These are phyloP conservation scores for Mayamaea pseudoterrestris DNA, from an alignment of 108 stramenopile species.

Conservation along the genomic window DNA sequence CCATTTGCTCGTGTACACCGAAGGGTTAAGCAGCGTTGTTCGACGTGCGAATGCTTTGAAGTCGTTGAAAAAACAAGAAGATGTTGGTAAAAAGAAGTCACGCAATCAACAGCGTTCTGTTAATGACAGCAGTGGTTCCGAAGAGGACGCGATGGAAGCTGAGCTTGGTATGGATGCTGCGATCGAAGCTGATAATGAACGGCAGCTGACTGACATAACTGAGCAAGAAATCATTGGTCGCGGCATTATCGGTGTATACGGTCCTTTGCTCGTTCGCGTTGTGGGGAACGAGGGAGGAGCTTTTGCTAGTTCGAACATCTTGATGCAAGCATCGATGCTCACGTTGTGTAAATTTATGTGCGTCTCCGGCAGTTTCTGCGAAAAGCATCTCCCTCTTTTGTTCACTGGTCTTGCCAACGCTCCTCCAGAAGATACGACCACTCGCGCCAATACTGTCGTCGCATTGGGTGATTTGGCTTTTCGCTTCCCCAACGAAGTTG, in stretches of 20 bases:
- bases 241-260: constrained; percentile 75
- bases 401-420: constrained; percentile 85
- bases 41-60: constrained; percentile 67
- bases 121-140: constrained; percentile 10
- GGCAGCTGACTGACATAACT: constrained; percentile 68
- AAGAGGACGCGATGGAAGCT: constrained; percentile 74
- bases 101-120: constrained; percentile 10
- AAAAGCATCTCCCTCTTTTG: constrained; percentile 82
- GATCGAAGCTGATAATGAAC: constrained; percentile 77
- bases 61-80: constrained; percentile 69
- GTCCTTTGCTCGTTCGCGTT: constrained; percentile 72
- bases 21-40: constrained; percentile 64
- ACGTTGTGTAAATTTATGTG: constrained; percentile 91
- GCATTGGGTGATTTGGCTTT: constrained; percentile 95
- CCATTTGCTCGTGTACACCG: constrained; percentile 87
- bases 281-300: constrained; percentile 71
- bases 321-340: constrained; percentile 77
- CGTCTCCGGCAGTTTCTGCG: constrained; percentile 84
- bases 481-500: constrained; percentile 95
- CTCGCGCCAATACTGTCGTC: constrained; percentile 89
- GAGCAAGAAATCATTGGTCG: constrained; percentile 85
- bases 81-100: constrained; percentile 43
- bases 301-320: constrained; percentile 45
- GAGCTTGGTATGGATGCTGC: constrained; percentile 75
- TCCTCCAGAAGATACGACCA: constrained; percentile 52